A percentile compares a stretch with the other conserved stretches of the same genome.
phyloP scores from a whole-genome alignment of 2,329 filamentous ascomycete genomes.

The Trichoderma aggressivum region DNA sequence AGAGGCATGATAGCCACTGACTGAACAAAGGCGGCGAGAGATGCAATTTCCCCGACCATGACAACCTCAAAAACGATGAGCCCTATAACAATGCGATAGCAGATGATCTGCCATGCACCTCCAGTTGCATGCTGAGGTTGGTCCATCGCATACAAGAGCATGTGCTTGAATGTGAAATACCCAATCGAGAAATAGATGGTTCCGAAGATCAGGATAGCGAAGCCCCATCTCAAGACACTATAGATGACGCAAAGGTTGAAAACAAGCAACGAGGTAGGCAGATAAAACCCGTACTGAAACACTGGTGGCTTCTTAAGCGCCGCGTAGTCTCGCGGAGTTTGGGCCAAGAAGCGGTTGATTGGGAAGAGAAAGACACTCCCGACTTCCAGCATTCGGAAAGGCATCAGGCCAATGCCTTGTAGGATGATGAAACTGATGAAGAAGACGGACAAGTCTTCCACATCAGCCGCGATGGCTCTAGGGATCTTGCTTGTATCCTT shows the following conservation, averaged over 20 bases:
- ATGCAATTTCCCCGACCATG: slow-evolving; percentile 80
- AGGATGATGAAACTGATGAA: slow-evolving; percentile 94
- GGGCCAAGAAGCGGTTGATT: slow-evolving; percentile 71
- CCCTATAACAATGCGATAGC: slow-evolving; percentile 83
- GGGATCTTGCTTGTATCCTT: slow-evolving; percentile 78
- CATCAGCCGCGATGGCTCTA: slow-evolving; percentile 67
- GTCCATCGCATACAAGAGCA: slow-evolving; percentile 96
- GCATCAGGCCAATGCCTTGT: slow-evolving; percentile 89
- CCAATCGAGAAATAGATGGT: slow-evolving; percentile 79
- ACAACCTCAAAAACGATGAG: slow-evolving; percentile 86
- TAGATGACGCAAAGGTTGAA: slow-evolving; percentile 97
- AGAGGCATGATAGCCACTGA: slow-evolving; percentile 74
- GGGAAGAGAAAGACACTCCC: slow-evolving; percentile 83
- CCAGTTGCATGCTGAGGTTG: slow-evolving; percentile 93
- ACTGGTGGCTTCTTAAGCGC: slow-evolving; percentile 76
- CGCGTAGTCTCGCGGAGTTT: slow-evolving; percentile 84
- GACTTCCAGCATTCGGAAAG: slow-evolving; percentile 86
- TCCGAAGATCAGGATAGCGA: slow-evolving; percentile 76
- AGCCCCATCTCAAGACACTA: slow-evolving; percentile 77
- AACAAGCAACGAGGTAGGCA: slow-evolving; percentile 86
- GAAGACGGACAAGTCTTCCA: slow-evolving; percentile 74
- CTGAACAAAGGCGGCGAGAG: slow-evolving; percentile 68
- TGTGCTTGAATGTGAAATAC: slow-evolving; percentile 93
- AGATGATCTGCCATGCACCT: slow-evolving; percentile 94
- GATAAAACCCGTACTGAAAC: slow-evolving; percentile 94